Evolutionary conservation across 345 rosid species (phyloP).

Genomic region (Orychophragmus violaceus): DNA sequence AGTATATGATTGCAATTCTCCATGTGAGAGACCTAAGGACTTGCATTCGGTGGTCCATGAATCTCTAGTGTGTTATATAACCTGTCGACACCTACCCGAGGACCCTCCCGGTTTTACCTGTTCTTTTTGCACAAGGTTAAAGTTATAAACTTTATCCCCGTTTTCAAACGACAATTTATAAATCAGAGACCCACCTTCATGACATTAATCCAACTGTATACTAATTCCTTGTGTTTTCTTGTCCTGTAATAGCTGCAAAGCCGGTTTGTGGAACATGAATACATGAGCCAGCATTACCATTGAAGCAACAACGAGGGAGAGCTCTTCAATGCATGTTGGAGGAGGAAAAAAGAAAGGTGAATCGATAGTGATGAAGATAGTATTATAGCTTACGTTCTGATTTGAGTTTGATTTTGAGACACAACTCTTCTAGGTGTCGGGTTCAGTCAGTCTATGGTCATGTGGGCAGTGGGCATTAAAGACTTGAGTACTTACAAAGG

Average conservation of each 20-base stretch:
- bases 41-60: slow-evolving; percentile 8
- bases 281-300: not conserved
- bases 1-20: slow-evolving; percentile 3
- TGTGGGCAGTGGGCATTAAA: slow-evolving; percentile 1
- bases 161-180: not conserved
- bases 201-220: not conserved
- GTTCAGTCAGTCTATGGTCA: not conserved
- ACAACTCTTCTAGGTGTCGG: not conserved
- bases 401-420: not conserved
- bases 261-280: not conserved
- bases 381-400: not conserved
- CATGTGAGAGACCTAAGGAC: slow-evolving; percentile 8
- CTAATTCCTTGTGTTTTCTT: slow-evolving; percentile 1
- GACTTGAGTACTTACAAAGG: not conserved
- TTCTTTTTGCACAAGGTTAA: slow-evolving; percentile 10
- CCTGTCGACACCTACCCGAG: slow-evolving; percentile 12
- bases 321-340: not conserved
- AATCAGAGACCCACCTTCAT: not conserved
- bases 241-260: not conserved
- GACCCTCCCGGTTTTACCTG: slow-evolving; percentile 13
- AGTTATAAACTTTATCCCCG: not conserved
- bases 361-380: not conserved
- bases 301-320: not conserved
- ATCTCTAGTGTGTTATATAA: not conserved
- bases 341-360: not conserved